Evolutionary conservation across 257 asterid genomes (phyloP).

Genomic region (Solanum tacnaense): DNA sequence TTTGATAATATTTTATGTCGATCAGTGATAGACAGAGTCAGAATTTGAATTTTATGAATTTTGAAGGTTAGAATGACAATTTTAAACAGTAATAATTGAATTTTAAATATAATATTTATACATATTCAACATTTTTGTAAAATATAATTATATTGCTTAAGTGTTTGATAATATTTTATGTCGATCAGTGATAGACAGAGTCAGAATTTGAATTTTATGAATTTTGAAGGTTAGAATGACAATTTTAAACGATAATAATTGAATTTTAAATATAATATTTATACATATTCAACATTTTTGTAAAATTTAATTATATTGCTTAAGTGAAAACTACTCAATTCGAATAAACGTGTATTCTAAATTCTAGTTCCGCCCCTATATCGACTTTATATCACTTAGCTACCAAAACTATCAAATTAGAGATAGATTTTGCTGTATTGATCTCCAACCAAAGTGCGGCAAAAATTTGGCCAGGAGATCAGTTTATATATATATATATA

Average conservation of each 20-base stretch:
- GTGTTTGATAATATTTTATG: background rate
- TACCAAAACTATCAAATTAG: background rate
- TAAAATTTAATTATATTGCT: background rate
- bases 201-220: accelerated
- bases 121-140: background rate
- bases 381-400: background rate
- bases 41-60: background rate
- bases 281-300: background rate
- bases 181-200: accelerated
- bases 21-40: accelerated
- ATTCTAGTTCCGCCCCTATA: background rate
- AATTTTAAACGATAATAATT: accelerated
- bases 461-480: background rate
- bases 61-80: background rate
- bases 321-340: background rate
- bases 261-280: background rate
- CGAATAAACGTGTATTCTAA: background rate
- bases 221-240: background rate
- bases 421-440: background rate
- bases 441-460: background rate
- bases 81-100: accelerated
- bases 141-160: no score
- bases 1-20: background rate
- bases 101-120: background rate
- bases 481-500: background rate